Base-by-base conservation (phyloP, 2,329 filamentous ascomycete genomes). In the Cladophialophora yegresii region DNA sequence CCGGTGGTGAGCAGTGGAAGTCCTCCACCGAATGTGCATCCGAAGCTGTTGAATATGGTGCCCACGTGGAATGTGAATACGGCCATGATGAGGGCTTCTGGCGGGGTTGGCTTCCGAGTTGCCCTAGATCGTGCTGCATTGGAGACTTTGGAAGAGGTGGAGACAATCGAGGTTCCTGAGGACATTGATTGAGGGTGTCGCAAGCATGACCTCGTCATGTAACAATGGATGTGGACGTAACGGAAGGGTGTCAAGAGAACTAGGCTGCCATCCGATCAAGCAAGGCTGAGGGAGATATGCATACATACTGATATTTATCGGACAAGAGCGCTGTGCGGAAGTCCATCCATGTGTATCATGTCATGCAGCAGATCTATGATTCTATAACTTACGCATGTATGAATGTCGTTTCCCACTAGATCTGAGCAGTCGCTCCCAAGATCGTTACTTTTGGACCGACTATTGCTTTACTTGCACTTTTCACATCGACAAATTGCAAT, bases 21-120 rank as follows among this genome's bases (percentile, higher is more conserved):
- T 8, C 13, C 56, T 23, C 30, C 12, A 13, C n/a, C 61, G 23
- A 54, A 60, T 22, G 30, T 61, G 20, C 23, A 26, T n/a, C 51
- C 54, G 1, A 51, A 54, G 28, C 32, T 67, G 20, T 30, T 67
- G 22, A 26, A 61, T 20, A 23, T 58, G 49, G 49, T 67, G 30
- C 65, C 65, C 5, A 26, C 9, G 16, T 62, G 65, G 65, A 55
- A 61, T 50, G n/a, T 61, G 3, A 58, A 64, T 20, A 32, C 30
- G 9, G 61, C 47, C 6, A 67, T 64, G 65, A 55, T 9, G 54
- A 64, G 53, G 33, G 55, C 40, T 20, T 28, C 61, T 10, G 36
- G 54, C 13, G 59, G 58, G 2, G 50, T 64, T 6, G 65, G 62
- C 1, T 10, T 64, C 10, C 61, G 61, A 12, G 53, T 62, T n/a